phyloP scores from a whole-genome alignment of 2,329 filamentous ascomycete species.

The Fusarium heterosporum region DNA sequence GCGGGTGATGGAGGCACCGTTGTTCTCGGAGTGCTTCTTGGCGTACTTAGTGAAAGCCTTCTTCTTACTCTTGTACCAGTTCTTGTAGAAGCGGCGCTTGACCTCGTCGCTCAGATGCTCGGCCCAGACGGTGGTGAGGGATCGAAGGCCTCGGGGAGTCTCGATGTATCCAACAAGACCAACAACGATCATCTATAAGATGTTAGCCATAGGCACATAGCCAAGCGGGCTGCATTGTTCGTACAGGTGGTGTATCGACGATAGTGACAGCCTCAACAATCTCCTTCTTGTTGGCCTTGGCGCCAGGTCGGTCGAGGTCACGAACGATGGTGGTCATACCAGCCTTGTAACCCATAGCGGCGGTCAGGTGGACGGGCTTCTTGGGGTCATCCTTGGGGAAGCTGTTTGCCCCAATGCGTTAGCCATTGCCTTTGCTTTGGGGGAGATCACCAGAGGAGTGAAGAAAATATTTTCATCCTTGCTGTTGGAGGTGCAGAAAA shows the following conservation, averaged over 20 bases:
- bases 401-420: constrained; percentile 62
- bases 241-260: constrained; percentile 95
- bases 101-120: constrained; percentile 99
- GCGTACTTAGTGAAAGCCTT: constrained; percentile 99
- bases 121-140: constrained; percentile 99
- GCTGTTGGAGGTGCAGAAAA: constrained; percentile 8
- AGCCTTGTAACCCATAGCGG: constrained; percentile 99
- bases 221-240: constrained; percentile 86
- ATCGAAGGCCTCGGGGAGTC: constrained; percentile 98
- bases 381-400: constrained; percentile 99
- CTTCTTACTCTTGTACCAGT: constrained; percentile 99
- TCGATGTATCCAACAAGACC: constrained; percentile 99
- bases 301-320: constrained; percentile 98
- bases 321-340: constrained; percentile 99
- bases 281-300: constrained; percentile 99
- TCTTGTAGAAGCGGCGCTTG: constrained; percentile 99
- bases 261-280: constrained; percentile 89
- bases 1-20: constrained; percentile 88
- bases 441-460: neutral
- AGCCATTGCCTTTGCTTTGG: constrained; percentile 37
- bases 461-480: constrained; percentile 1
- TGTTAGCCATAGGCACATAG: constrained; percentile 79
- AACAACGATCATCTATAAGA: constrained; percentile 96
- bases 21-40: constrained; percentile 99
- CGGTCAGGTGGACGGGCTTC: constrained; percentile 99